Conservation (phyloP, 495 filamentous ascomycete species). For the Talaromyces proteolyticus region DNA sequence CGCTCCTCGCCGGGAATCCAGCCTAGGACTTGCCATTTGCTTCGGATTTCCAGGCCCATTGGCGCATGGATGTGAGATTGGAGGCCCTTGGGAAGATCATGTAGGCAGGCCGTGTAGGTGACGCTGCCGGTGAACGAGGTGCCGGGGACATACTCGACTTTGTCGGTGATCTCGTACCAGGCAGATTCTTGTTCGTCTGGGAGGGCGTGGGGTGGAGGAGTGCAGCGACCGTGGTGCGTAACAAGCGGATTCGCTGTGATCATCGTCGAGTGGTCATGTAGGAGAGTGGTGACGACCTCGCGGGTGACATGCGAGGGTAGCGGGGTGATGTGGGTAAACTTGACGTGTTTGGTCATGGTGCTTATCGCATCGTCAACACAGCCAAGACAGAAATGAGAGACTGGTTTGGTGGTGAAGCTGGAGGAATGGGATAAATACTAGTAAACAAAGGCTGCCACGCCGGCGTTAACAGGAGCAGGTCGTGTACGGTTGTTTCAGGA, state of each 20-base stretch:
- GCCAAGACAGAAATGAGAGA: not conserved
- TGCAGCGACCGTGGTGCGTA: constrained; percentile 57
- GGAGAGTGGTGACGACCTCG: constrained; percentile 58
- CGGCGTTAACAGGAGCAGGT: no score
- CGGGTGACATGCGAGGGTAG: constrained; percentile 62
- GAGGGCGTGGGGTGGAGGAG: constrained; percentile 52
- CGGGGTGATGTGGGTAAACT: constrained; percentile 66
- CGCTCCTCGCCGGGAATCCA: constrained; percentile 56
- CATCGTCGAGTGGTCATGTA: constrained; percentile 70
- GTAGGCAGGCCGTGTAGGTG: constrained; percentile 69
- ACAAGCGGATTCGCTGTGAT: constrained; percentile 80
- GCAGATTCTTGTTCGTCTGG: constrained; percentile 60
- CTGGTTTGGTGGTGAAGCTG: no score
- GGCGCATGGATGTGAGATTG: constrained; percentile 75
- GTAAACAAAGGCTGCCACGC: no score
- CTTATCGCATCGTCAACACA: not conserved
- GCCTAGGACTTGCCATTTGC: constrained; percentile 58
- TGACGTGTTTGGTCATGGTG: constrained; percentile 20
- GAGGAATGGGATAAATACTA: no score
- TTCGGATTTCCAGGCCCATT: constrained; percentile 59
- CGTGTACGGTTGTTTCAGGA: no score
- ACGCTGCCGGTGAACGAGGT: constrained; percentile 57
- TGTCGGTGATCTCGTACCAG: constrained; percentile 64
- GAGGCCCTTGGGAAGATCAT: constrained; percentile 60
- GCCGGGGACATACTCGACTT: constrained; percentile 67